A percentile compares a stretch with the other conserved stretches of the same genome.
Conservation (phyloP, 768 basidiomycete species). For the Lactarius deliciosus region DNA sequence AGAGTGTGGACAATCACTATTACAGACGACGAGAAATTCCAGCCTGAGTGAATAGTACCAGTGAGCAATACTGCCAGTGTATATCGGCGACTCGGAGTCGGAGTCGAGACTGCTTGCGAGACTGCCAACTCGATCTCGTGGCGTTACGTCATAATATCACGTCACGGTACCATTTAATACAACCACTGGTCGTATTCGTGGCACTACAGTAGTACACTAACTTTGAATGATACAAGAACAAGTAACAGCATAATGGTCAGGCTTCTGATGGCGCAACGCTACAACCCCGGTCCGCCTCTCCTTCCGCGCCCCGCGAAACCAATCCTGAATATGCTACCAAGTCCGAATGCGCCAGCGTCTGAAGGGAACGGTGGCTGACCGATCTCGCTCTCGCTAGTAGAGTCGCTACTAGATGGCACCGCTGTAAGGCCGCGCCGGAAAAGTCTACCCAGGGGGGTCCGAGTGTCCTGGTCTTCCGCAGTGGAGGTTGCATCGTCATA, state of each 20-base stretch:
- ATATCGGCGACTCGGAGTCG: too few species aligned
- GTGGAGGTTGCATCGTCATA: constrained; percentile 33
- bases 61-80: background rate
- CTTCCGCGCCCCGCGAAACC: constrained; percentile 48
- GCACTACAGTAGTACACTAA: too few species aligned
- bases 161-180: too few species aligned
- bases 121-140: too few species aligned
- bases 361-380: constrained; percentile 25
- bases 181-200: too few species aligned
- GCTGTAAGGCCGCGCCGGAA: constrained; percentile 23
- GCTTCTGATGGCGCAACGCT: background rate
- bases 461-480: constrained; percentile 22
- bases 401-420: constrained; percentile 27
- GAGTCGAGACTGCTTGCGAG: too few species aligned
- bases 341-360: constrained; percentile 24
- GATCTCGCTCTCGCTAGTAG: constrained; percentile 9
- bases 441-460: constrained; percentile 32
- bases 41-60: too few species aligned
- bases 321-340: constrained; percentile 45
- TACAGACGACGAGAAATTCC: too few species aligned
- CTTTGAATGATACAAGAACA: background rate
- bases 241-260: background rate
- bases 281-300: background rate
- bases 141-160: too few species aligned
- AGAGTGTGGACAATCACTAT: background rate